Evolutionary conservation across 306 rosid species (phyloP), one percentile per base, ranked within the genome.

Genomic region (Astragalus membranaceus): DNA sequence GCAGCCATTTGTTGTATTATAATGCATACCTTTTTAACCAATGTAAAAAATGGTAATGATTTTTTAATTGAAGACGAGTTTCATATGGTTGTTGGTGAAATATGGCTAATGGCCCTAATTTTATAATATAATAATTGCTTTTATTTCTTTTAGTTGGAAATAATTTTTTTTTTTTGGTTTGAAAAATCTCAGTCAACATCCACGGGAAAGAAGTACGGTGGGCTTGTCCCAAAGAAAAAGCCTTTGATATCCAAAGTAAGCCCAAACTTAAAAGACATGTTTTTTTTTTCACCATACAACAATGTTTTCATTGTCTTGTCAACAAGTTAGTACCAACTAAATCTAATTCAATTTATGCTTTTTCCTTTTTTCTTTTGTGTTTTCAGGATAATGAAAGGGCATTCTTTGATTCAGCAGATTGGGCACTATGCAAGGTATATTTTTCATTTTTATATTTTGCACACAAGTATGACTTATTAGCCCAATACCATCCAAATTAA

Each of bases 371-470:
- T 67, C 7, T 17, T 7, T 52, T n/a, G 9, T 54, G 37, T 26
- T 20, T 15, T 17, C 69, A 90, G 98, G 91, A 87, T 77, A 87
- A 84, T 64, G 93, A 92, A 79, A 91, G 96, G 55, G 98, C 97
- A 52, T 93, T 88, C 80, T 93, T 93, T 76, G 98, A 93, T 76
- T 93, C 98, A 15, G 98, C 96, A 35, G 98, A 93, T 65, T 93
- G 98, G 98, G 98, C 96, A 75, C 71, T 93, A 47, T 85, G 96
- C 88, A 93, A 93, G 97, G 98, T 92, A 85, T 44, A 2, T 69
- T 49, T 69, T 49, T n/a, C 0, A 10, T 14, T 50, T 41, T 37
- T n/a, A 7, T 39, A 10, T 53, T 5, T 72, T 48, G 9, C 23
- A 17, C 53, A 30, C 10, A 64, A 7, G 55, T 10, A 26, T 26